These are phyloP conservation scores for Ogataea dorogensis DNA, from an alignment of 805 yeast genomes.

Conservation along the genomic window DNA sequence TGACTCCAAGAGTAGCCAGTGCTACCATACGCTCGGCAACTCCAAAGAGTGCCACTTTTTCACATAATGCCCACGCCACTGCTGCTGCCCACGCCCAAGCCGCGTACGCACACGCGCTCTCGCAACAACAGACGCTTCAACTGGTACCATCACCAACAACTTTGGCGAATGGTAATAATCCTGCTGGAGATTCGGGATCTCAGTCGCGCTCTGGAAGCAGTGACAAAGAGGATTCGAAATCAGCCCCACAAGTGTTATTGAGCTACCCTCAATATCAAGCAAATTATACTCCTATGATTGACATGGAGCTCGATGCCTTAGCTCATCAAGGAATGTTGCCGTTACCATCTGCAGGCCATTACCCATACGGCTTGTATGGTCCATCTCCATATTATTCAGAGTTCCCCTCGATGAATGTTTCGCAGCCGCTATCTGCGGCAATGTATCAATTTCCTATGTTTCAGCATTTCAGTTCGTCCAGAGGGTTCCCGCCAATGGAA, in stretches of 20 bases:
- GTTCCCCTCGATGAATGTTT: constrained; percentile 14
- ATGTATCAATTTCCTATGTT: constrained; percentile 16
- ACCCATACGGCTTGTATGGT: constrained; percentile 22
- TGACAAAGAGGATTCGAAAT: constrained; percentile 11
- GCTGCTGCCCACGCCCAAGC: constrained; percentile 17
- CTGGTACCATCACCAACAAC: constrained; percentile 19
- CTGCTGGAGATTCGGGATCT: constrained; percentile 10
- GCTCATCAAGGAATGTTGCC: constrained; percentile 18
- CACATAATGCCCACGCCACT: constrained; percentile 16
- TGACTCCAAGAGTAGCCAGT: constrained; percentile 21
- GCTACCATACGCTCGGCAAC: constrained; percentile 18
- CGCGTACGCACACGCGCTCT: constrained; percentile 13
- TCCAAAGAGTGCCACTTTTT: constrained; percentile 20
- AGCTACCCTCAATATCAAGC: constrained; percentile 16
- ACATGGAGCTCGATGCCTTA: constrained; percentile 18
- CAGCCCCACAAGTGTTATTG: constrained; percentile 17
- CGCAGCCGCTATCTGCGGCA: constrained; percentile 18
- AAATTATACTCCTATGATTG: constrained; percentile 17
- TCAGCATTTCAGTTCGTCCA: constrained; percentile 13
- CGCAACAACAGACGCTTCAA: constrained; percentile 16
- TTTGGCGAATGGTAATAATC: constrained; percentile 11
- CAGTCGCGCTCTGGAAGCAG: constrained; percentile 12
- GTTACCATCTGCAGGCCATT: constrained; percentile 19
- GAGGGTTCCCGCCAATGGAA: constrained; percentile 19
- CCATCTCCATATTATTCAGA: constrained; percentile 23